Percentiles rank a stretch among this genome's conserved stretches.
Conservation (phyloP, 495 filamentous ascomycete species). For the Antarctomyces pellizariae region DNA sequence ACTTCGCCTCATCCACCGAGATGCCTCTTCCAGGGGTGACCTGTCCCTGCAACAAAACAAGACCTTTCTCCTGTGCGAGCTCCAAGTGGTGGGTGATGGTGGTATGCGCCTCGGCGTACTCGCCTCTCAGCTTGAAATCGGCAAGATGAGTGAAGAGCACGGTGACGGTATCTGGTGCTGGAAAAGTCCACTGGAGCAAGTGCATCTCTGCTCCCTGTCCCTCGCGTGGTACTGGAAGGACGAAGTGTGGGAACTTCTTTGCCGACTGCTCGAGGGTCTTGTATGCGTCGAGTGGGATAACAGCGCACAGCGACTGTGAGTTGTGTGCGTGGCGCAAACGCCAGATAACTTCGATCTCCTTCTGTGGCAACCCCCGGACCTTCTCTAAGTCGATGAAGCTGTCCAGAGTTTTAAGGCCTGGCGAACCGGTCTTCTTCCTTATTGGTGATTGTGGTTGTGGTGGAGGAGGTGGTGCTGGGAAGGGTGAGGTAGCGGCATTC, state of each 20-base stretch:
- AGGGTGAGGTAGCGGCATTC: conserved; percentile 8
- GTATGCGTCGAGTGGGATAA: conserved; percentile 52
- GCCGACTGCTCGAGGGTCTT: conserved; percentile 39
- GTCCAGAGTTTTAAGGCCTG: conserved; percentile 56
- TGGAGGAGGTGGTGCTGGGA: conserved; percentile 14
- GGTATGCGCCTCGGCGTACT: conserved; percentile 77
- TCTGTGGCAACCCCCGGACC: conserved; percentile 40
- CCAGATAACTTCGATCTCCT: conserved; percentile 77
- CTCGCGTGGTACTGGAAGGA: conserved; percentile 64
- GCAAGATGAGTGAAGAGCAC: conserved; percentile 83
- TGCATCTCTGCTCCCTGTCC: conserved; percentile 56
- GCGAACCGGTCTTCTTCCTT: conserved; percentile 16
- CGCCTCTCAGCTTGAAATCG: conserved; percentile 75
- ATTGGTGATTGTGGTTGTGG: conserved; percentile 11
- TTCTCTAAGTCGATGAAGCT: conserved; percentile 69
- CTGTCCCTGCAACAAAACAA: conserved; percentile 66
- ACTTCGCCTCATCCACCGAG: conserved; percentile 53
- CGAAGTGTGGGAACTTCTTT: conserved; percentile 58
- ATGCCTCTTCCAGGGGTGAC: conserved; percentile 60
- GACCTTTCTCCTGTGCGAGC: conserved; percentile 38
- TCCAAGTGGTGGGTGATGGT: conserved; percentile 81
- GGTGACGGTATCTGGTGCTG: conserved; percentile 39
- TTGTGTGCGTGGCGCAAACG: conserved; percentile 59
- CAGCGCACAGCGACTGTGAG: conserved; percentile 52
- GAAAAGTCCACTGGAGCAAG: conserved; percentile 57